These are phyloP conservation scores for Pythium rhizo-oryzae DNA, from an alignment of 352 stramenopile species.

Conservation along the genomic window DNA sequence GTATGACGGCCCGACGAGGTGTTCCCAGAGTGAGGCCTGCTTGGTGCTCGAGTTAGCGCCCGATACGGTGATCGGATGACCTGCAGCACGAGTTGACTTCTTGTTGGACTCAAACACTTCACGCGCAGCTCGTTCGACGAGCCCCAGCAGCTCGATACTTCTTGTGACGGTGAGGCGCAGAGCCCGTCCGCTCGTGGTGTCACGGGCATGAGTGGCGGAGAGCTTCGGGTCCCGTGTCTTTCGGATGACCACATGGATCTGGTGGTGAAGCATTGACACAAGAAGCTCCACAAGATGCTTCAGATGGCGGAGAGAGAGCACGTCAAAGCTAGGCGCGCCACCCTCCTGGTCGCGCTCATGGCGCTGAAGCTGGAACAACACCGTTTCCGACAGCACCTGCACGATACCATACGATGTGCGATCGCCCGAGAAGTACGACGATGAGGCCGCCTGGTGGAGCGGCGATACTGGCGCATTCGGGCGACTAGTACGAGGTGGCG, in stretches of 20 bases:
- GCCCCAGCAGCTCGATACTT: constrained; percentile 34
- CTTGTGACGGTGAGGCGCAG: constrained; percentile 34
- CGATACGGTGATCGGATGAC: constrained; percentile 10
- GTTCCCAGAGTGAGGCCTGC: constrained; percentile 34
- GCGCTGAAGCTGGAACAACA: constrained; percentile 39
- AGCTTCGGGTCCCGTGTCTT: constrained; percentile 68
- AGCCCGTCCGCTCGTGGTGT: constrained; percentile 7
- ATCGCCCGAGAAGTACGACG: constrained; percentile 61
- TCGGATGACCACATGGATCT: constrained; percentile 55
- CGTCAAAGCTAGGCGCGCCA: constrained; percentile 40
- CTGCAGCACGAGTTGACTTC: background rate
- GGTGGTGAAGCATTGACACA: constrained; percentile 76
- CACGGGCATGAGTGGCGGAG: constrained; percentile 51
- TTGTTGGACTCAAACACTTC: constrained; percentile 31
- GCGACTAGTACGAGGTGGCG: constrained; percentile 35
- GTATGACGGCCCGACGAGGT: constrained; percentile 34
- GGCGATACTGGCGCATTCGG: constrained; percentile 20
- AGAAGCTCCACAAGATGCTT: constrained; percentile 58
- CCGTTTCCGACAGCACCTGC: constrained; percentile 57
- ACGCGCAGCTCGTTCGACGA: constrained; percentile 33
- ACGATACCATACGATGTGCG: constrained; percentile 74
- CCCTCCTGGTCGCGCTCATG: constrained; percentile 33
- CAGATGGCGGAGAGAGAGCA: constrained; percentile 54
- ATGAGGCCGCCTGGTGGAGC: constrained; percentile 27
- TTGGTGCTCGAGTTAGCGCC: constrained; percentile 7